Percentiles rank a stretch among this genome's conserved stretches.
phyloP scores from a whole-genome alignment of 176 grass and related monocot genomes.

The Cenchrus purpureus region DNA sequence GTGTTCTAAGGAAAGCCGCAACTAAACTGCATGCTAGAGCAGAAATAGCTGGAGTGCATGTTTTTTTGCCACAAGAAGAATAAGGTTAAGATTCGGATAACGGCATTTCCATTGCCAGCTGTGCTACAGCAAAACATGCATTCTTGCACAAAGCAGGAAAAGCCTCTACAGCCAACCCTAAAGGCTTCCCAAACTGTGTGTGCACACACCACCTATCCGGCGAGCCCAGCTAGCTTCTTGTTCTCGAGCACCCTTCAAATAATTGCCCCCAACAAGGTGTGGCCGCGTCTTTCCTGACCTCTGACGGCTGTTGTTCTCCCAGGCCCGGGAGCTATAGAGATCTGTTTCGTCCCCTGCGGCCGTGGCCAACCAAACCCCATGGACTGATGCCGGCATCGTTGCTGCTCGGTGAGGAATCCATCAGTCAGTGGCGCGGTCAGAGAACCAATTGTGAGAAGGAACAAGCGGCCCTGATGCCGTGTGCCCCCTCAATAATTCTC shows the following conservation, averaged over 20 bases:
- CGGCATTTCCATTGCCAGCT: constrained; percentile 21
- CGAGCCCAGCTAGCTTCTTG: background rate
- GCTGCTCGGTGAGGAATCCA: constrained; percentile 79
- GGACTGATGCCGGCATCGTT: constrained; percentile 51
- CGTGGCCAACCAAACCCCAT: constrained; percentile 50
- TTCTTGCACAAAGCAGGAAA: constrained; percentile 29
- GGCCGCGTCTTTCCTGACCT: constrained; percentile 42
- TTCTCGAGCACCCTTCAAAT: constrained; percentile 33
- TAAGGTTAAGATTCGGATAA: background rate
- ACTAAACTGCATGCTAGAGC: background rate
- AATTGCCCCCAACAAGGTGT: constrained; percentile 30
- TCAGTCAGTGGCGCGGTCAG: constrained; percentile 50
- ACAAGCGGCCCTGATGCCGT: constrained; percentile 29
- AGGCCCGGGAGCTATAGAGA: background rate
- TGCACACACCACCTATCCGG: constrained; percentile 33
- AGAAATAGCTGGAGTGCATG: background rate
- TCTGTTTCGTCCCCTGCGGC: background rate
- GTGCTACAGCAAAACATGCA: constrained; percentile 32
- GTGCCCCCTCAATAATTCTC: constrained; percentile 46
- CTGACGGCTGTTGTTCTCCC: constrained; percentile 49
- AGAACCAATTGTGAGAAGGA: constrained; percentile 40
- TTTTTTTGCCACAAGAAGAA: background rate
- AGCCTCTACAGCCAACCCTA: background rate
- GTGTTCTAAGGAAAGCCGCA: background rate
- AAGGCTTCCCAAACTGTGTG: constrained; percentile 36